A percentile compares a stretch with the other conserved stretches of the same genome.
phyloP scores from a whole-genome alignment of 768 basidiomycete genomes.

The Rhizopogon sp. region DNA sequence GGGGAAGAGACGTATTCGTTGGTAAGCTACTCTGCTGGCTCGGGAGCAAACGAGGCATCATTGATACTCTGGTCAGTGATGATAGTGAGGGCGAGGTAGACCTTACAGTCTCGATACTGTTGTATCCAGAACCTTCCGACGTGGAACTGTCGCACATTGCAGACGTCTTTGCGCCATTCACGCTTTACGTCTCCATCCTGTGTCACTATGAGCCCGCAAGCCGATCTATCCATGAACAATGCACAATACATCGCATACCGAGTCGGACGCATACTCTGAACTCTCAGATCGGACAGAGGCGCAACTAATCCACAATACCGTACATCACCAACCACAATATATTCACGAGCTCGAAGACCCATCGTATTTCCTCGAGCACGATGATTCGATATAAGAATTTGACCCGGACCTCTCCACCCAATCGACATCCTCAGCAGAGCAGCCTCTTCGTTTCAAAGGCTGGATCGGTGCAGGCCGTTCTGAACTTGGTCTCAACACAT shows the following conservation, averaged over 20 bases:
- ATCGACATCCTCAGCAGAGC: neutral
- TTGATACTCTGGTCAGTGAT: conserved; percentile 12
- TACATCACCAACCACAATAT: conserved; percentile 30
- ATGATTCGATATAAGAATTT: neutral
- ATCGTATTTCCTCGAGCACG: conserved; percentile 18
- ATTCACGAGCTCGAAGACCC: conserved; percentile 51
- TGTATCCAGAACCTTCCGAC: conserved; percentile 14
- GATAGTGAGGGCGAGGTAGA: conserved; percentile 12
- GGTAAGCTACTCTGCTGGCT: conserved; percentile 70
- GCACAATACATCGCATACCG: conserved; percentile 18
- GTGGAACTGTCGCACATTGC: conserved; percentile 19
- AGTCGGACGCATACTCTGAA: conserved; percentile 1
- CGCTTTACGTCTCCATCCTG: conserved; percentile 31
- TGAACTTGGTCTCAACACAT: conserved; percentile 45
- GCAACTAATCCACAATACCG: neutral
- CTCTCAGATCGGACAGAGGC: neutral
- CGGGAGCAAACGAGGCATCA: conserved; percentile 38
- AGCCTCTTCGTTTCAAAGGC: conserved; percentile 42
- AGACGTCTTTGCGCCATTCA: conserved; percentile 26
- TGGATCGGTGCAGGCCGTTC: conserved; percentile 53
- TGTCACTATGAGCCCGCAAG: conserved; percentile 27
- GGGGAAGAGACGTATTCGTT: conserved; percentile 67
- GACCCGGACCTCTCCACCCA: neutral
- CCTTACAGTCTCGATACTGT: conserved; percentile 20
- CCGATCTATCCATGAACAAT: conserved; percentile 21